Evolutionary conservation across 1,139 yeast species (phyloP).

Genomic region (Eremothecium gossypii): DNA sequence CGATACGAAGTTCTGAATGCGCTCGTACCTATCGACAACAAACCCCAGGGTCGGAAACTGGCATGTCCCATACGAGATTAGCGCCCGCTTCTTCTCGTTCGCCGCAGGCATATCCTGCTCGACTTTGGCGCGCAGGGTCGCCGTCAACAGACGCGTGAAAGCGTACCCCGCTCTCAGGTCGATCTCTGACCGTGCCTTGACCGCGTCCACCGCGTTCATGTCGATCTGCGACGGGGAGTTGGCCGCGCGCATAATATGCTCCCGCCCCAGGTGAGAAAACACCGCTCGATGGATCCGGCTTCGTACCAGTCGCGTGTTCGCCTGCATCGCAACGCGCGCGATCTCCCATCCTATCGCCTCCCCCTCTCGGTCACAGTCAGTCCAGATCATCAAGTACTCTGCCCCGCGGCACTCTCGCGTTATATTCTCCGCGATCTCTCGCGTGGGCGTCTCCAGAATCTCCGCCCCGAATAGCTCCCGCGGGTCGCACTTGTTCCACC

Average conservation of each 20-base stretch:
- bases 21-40: constrained; percentile 83
- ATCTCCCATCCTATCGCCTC: constrained; percentile 92
- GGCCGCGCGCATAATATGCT: constrained; percentile 72
- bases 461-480: constrained; percentile 65
- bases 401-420: constrained; percentile 52
- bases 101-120: constrained; percentile 19
- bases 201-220: constrained; percentile 70
- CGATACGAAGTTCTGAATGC: constrained; percentile 60
- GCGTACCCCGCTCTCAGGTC: constrained; percentile 87
- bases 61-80: constrained; percentile 82
- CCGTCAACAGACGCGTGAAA: constrained; percentile 58
- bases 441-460: constrained; percentile 35
- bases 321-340: constrained; percentile 51
- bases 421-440: constrained; percentile 59
- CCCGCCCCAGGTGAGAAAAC: constrained; percentile 77
- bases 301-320: constrained; percentile 38
- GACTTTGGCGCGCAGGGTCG: constrained; percentile 24
- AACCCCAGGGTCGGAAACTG: constrained; percentile 97
- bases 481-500: constrained; percentile 66
- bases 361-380: constrained; percentile 98
- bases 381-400: constrained; percentile 80
- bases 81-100: constrained; percentile 25
- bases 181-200: constrained; percentile 72
- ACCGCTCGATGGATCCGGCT: constrained; percentile 58
- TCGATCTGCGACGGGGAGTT: constrained; percentile 55